Evolutionary conservation across 331 rosid genomes (phyloP).

Genomic region (Quercus phellos): DNA sequence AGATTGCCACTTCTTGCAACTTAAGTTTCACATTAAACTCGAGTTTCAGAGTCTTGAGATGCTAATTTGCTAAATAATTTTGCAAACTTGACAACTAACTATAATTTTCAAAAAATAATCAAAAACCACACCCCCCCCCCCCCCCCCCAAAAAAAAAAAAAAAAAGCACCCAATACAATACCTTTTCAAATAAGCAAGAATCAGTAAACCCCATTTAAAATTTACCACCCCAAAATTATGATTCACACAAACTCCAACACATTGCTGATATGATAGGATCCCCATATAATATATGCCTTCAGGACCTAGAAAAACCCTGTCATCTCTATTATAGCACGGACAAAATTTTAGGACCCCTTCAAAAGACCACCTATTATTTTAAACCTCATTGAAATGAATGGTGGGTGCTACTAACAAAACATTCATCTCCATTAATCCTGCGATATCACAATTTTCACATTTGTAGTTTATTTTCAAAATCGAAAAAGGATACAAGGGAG

Average conservation of each 20-base stretch:
- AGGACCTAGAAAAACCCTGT: neutral
- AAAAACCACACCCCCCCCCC: no score
- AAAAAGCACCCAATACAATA: no score
- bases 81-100: no score
- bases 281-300: neutral
- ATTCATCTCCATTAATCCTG: neutral
- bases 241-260: neutral
- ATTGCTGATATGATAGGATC: neutral
- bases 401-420: neutral
- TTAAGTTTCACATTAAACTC: no score
- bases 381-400: neutral
- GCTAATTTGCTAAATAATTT: no score
- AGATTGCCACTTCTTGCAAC: no score
- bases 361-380: neutral
- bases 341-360: neutral
- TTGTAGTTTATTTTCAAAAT: neutral
- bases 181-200: no score
- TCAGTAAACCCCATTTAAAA: no score
- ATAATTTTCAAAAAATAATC: no score
- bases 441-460: neutral
- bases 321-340: neutral
- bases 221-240: no score
- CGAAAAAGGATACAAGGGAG: neutral
- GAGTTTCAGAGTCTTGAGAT: no score
- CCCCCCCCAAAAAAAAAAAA: no score